Conservation (phyloP, 31 red algal species). For the Odonthalia washingtoniensis region DNA sequence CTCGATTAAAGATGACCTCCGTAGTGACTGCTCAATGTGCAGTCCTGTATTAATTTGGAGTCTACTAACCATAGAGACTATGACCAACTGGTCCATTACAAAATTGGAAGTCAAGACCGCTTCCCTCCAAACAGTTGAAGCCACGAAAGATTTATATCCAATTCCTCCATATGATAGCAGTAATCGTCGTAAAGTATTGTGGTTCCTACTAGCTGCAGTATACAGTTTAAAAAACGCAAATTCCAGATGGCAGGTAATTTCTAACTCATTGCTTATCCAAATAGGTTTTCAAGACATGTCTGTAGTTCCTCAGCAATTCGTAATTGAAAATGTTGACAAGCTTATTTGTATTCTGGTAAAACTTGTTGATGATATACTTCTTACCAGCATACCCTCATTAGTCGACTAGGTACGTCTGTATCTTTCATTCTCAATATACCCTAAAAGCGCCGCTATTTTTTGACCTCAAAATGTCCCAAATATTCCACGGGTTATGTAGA, state of each 20-base stretch:
- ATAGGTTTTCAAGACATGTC: not conserved
- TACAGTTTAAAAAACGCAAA: not conserved
- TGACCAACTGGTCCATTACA: not conserved
- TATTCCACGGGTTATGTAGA: too few relatives aligned
- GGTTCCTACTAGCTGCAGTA: not conserved
- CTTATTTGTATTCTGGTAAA: too few relatives aligned
- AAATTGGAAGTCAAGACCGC: not conserved
- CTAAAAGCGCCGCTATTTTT: too few relatives aligned
- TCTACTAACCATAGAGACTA: not conserved
- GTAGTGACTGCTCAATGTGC: not conserved
- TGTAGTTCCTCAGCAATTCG: not conserved
- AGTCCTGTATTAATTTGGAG: not conserved
- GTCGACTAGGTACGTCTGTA: too few relatives aligned
- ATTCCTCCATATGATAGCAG: not conserved
- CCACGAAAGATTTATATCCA: not conserved
- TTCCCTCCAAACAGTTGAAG: not conserved
- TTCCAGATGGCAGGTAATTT: not conserved
- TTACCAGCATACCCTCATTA: too few relatives aligned
- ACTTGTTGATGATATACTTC: too few relatives aligned
- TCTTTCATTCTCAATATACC: too few relatives aligned
- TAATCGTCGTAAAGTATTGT: not conserved
- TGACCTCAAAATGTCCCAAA: too few relatives aligned
- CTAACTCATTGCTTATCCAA: not conserved
- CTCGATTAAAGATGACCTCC: not conserved
- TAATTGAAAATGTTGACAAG: not conserved